Evolutionary conservation across 1,284 basidiomycete species (phyloP).

Genomic region (Sparassis latifolia): DNA sequence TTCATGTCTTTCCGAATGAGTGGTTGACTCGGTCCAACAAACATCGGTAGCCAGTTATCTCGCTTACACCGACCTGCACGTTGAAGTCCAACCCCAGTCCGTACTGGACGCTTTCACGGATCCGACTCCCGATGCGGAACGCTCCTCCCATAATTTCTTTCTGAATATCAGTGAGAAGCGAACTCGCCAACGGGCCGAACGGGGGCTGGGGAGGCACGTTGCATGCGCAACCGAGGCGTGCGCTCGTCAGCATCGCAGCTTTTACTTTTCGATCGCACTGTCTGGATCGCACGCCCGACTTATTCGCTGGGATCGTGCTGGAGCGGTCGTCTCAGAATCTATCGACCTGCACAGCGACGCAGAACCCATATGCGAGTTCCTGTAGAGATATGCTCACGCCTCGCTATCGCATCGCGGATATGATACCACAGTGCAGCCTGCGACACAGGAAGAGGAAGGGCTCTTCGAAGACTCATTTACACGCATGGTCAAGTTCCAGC

Average conservation of each 20-base stretch:
- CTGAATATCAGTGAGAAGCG: not conserved
- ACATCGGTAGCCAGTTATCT: no score
- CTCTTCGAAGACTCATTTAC: not conserved
- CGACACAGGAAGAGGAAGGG: not conserved
- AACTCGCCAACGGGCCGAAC: not conserved
- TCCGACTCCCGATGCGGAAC: not conserved
- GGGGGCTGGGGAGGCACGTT: conserved; percentile 6
- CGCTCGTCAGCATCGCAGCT: conserved; percentile 8
- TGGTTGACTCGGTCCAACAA: no score
- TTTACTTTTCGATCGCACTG: conserved; percentile 6
- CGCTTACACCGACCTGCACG: no score
- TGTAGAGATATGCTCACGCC: not conserved
- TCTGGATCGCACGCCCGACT: conserved; percentile 2
- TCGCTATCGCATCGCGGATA: conserved; percentile 6
- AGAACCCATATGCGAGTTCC: conserved; percentile 2
- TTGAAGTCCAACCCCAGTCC: no score
- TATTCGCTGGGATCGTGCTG: conserved; percentile 9
- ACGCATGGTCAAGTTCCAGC: conserved; percentile 2
- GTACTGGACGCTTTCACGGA: not conserved
- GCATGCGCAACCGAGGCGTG: conserved; percentile 4
- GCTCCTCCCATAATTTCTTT: conserved; percentile 1
- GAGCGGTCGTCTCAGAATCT: conserved; percentile 4
- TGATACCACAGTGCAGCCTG: conserved; percentile 6
- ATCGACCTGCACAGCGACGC: conserved; percentile 7
- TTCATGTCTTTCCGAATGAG: no score